A percentile compares a stretch with the other conserved stretches of the same genome.
Evolutionary conservation across 1,284 basidiomycete species (phyloP).

Genomic region (Malassezia yamatoensis): DNA sequence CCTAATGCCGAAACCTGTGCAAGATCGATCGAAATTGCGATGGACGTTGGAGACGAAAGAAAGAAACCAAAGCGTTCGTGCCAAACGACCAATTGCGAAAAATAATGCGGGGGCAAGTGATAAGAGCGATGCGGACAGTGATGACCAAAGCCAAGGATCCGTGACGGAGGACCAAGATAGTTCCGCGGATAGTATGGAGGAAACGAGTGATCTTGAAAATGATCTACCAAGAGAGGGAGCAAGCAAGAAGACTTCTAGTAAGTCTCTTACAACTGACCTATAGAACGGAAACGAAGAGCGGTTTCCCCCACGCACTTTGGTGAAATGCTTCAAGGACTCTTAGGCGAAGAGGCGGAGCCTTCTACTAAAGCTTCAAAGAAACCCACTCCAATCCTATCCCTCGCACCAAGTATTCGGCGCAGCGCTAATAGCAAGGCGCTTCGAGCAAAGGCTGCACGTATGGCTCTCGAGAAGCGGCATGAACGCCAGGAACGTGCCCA

Average conservation of each 20-base stretch:
- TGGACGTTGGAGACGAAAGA: slow-evolving; percentile 10
- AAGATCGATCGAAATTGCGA: neutral
- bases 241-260: slow-evolving; percentile 38
- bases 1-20: slow-evolving; percentile 11
- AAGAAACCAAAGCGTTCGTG: neutral
- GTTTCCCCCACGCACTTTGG: slow-evolving; percentile 41
- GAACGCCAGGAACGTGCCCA: slow-evolving; percentile 36
- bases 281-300: slow-evolving; percentile 40
- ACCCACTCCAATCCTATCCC: slow-evolving; percentile 29
- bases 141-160: slow-evolving; percentile 18
- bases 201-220: too few relatives aligned
- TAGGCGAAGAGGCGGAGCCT: slow-evolving; percentile 19
- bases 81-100: slow-evolving; percentile 6
- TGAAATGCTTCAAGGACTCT: slow-evolving; percentile 30
- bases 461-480: slow-evolving; percentile 34
- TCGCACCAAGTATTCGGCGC: slow-evolving; percentile 38
- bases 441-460: slow-evolving; percentile 36
- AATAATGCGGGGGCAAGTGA: slow-evolving; percentile 9
- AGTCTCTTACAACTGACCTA: slow-evolving; percentile 6
- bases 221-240: too few relatives aligned
- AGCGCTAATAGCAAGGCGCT: slow-evolving; percentile 32
- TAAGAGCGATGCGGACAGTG: slow-evolving; percentile 14
- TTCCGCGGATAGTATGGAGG: neutral
- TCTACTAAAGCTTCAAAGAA: neutral
- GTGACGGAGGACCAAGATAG: slow-evolving; percentile 34